Conservation (phyloP, 306 rosid species). For the Alnus glutinosa region DNA sequence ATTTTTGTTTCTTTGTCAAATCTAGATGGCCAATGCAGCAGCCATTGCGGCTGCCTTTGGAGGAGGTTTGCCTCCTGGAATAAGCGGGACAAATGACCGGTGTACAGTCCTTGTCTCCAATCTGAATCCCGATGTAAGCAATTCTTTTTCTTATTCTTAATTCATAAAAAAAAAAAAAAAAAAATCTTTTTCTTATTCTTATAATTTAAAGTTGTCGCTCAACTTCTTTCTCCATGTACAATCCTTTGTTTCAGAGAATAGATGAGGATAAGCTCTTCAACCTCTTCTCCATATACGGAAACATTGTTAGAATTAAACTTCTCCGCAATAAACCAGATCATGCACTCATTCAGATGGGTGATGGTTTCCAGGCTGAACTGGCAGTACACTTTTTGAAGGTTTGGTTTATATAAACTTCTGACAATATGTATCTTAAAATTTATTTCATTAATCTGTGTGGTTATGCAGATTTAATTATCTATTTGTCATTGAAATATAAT, state of each 20-base stretch:
- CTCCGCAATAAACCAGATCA: slow-evolving; percentile 97
- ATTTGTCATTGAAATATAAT: not conserved
- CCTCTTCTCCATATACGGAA: slow-evolving; percentile 94
- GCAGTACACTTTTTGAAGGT: slow-evolving; percentile 98
- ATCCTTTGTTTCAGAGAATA: slow-evolving; percentile 65
- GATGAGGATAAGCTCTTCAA: slow-evolving; percentile 98
- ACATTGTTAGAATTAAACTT: slow-evolving; percentile 91
- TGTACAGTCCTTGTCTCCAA: slow-evolving; percentile 92
- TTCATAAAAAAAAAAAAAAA: too few relatives aligned
- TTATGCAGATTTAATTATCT: not conserved
- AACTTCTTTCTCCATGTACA: slow-evolving; percentile 18
- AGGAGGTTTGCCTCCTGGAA: slow-evolving; percentile 96
- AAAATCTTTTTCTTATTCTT: slow-evolving; percentile 5
- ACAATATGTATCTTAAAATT: slow-evolving; percentile 7
- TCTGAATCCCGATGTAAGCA: slow-evolving; percentile 87
- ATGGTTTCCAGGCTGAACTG: slow-evolving; percentile 96
- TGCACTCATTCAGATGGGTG: slow-evolving; percentile 98
- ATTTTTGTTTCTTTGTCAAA: slow-evolving; percentile 19
- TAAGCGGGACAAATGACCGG: slow-evolving; percentile 94
- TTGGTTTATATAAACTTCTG: slow-evolving; percentile 27
- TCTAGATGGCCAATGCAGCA: slow-evolving; percentile 85
- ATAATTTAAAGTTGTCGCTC: slow-evolving; percentile 8
- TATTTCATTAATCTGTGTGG: not conserved
- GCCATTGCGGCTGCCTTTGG: slow-evolving; percentile 94
- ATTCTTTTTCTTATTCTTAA: not conserved